Percentiles rank a stretch among this genome's conserved stretches.
phyloP scores from a whole-genome alignment of 495 filamentous ascomycete species.

The Lasiosphaeria hispida region DNA sequence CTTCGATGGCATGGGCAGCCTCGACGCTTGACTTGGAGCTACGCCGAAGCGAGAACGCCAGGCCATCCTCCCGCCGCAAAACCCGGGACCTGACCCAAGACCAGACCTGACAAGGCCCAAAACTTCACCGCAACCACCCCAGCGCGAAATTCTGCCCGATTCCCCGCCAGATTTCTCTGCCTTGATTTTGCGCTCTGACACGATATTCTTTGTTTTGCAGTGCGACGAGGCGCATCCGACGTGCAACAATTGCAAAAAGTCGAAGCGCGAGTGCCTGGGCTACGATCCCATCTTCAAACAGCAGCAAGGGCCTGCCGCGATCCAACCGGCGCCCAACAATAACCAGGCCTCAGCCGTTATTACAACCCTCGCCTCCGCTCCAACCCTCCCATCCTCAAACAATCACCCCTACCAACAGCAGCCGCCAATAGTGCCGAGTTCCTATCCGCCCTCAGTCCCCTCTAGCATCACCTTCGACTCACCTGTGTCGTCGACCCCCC shows the following conservation, averaged over 20 bases:
- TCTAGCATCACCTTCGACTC: conserved; percentile 35
- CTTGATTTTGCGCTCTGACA: too few species aligned
- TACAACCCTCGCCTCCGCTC: conserved; percentile 22
- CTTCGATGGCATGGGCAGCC: conserved; percentile 27
- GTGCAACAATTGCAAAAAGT: conserved; percentile 97
- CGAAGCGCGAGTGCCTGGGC: conserved; percentile 92
- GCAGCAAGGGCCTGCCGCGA: conserved; percentile 71
- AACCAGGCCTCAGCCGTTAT: conserved; percentile 21
- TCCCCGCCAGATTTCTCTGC: not conserved
- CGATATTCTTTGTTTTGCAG: conserved; percentile 44
- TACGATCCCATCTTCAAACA: conserved; percentile 98
- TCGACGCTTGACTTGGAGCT: conserved; percentile 27
- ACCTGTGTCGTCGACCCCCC: conserved; percentile 44
- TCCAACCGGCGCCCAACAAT: conserved; percentile 62
- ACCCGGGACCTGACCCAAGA: not conserved
- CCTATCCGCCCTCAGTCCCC: conserved; percentile 27
- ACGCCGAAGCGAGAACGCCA: conserved; percentile 36
- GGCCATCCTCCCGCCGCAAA: conserved; percentile 13
- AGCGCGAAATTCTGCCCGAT: not conserved
- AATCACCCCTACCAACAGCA: conserved; percentile 28
- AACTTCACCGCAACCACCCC: conserved; percentile 10
- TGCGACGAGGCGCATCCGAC: conserved; percentile 95
- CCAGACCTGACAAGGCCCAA: conserved; percentile 10
- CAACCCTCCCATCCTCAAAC: conserved; percentile 33
- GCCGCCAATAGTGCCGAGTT: conserved; percentile 30